These are phyloP conservation scores for Saturnispora saitoi DNA, from an alignment of 805 yeast genomes.

Conservation along the genomic window DNA sequence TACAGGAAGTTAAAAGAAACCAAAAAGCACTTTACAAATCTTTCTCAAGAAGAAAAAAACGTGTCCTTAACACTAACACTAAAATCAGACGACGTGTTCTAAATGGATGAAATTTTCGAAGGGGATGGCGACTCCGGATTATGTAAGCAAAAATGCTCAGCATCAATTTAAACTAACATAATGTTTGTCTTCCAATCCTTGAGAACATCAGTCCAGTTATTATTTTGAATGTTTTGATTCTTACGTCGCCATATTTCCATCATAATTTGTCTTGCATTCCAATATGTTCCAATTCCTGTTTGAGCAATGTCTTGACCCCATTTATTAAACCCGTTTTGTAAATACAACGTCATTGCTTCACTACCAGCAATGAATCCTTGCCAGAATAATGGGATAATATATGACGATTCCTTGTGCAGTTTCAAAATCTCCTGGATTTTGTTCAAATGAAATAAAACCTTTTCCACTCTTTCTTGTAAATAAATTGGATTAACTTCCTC, in stretches of 20 bases:
- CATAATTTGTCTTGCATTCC: conserved; percentile 82
- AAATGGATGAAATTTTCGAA: neutral
- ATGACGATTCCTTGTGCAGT: conserved; percentile 37
- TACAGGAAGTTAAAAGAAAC: neutral
- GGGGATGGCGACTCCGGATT: neutral
- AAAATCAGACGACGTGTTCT: neutral
- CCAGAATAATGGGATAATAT: conserved; percentile 75
- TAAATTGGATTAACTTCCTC: conserved; percentile 44
- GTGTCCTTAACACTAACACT: neutral
- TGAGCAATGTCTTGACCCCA: conserved; percentile 64
- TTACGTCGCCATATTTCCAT: conserved; percentile 79
- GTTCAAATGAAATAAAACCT: conserved; percentile 56
- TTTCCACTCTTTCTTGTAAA: conserved; percentile 53
- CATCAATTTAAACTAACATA: conserved; percentile 36
- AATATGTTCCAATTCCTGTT: conserved; percentile 67
- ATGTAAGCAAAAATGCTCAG: neutral
- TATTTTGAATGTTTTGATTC: conserved; percentile 45
- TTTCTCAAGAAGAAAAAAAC: neutral
- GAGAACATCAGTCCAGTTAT: conserved; percentile 72
- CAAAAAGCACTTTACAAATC: neutral
- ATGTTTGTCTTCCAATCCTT: conserved; percentile 81
- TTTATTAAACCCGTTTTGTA: conserved; percentile 58
- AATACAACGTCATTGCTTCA: conserved; percentile 49
- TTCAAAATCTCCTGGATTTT: conserved; percentile 50
- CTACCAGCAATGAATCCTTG: conserved; percentile 86